These are phyloP conservation scores for Myriosclerotinia scirpicola DNA, from an alignment of 2,329 filamentous ascomycete species.

Conservation along the genomic window DNA sequence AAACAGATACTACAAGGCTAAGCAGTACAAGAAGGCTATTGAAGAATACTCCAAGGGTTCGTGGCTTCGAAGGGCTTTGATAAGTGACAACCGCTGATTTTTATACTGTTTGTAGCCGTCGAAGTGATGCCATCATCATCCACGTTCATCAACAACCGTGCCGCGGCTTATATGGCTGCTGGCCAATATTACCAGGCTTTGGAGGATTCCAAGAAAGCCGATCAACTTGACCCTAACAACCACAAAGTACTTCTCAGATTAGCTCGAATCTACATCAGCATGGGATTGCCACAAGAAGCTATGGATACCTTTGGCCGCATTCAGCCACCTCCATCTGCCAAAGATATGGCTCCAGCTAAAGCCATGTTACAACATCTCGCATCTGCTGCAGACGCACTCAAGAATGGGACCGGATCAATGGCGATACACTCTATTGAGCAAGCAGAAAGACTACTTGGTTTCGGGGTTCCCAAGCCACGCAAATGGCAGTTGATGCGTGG, in stretches of 20 bases:
- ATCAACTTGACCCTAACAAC: slow-evolving; percentile 81
- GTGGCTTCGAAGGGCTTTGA: slow-evolving; percentile 1
- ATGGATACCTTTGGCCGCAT: slow-evolving; percentile 80
- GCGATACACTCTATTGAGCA: slow-evolving; percentile 87
- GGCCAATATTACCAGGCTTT: slow-evolving; percentile 76
- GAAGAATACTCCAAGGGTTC: slow-evolving; percentile 93
- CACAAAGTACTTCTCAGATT: slow-evolving; percentile 84
- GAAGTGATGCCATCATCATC: slow-evolving; percentile 81
- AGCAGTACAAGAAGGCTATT: slow-evolving; percentile 84
- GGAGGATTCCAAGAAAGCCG: slow-evolving; percentile 80
- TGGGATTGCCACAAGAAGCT: slow-evolving; percentile 86
- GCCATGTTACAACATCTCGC: slow-evolving; percentile 81
- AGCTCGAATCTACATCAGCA: slow-evolving; percentile 82
- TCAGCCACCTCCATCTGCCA: slow-evolving; percentile 74
- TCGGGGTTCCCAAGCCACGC: slow-evolving; percentile 74
- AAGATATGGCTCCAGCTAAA: slow-evolving; percentile 79
- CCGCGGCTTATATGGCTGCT: slow-evolving; percentile 89
- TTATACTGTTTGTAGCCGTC: slow-evolving; percentile 62
- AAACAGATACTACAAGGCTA: slow-evolving; percentile 96
- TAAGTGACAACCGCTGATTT: slow-evolving; percentile 22
- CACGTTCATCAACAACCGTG: slow-evolving; percentile 92
- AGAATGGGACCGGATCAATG: slow-evolving; percentile 82
- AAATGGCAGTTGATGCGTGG: slow-evolving; percentile 94
- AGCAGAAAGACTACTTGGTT: slow-evolving; percentile 77
- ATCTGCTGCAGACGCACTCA: slow-evolving; percentile 75